Evolutionary conservation across 148 eudicot genomes (phyloP).

Genomic region (Camellia granthamiana): DNA sequence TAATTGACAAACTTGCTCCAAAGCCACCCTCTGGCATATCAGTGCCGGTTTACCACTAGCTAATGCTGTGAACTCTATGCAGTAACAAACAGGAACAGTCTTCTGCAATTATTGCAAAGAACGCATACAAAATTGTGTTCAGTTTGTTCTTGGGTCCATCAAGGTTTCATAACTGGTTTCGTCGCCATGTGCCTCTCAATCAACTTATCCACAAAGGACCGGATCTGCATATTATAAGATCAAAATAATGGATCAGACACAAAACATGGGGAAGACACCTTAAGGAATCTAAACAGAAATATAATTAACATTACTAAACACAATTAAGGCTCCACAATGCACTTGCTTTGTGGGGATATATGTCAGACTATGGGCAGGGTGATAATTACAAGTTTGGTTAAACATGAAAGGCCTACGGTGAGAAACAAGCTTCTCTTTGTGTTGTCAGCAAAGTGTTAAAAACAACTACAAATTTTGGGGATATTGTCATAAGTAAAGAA

Average conservation of each 20-base stretch:
- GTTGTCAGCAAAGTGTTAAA: background rate
- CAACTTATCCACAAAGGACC: conserved; percentile 92
- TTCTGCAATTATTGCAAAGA: background rate
- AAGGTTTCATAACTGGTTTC: conserved; percentile 54
- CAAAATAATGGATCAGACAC: background rate
- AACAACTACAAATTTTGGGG: background rate
- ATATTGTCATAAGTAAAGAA: background rate
- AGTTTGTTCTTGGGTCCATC: conserved; percentile 24
- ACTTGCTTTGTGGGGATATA: background rate
- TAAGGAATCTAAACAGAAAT: conserved; percentile 5
- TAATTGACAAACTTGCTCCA: conserved; percentile 1
- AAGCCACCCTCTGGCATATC: conserved; percentile 12
- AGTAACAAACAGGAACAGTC: conserved; percentile 5
- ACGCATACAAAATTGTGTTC: background rate
- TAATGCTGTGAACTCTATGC: background rate
- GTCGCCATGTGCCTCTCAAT: conserved; percentile 77
- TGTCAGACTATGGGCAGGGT: background rate
- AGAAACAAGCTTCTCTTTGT: background rate
- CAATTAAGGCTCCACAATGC: background rate
- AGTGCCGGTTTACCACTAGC: background rate
- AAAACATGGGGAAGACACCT: background rate
- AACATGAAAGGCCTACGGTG: background rate
- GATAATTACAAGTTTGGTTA: background rate
- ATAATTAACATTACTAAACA: background rate
- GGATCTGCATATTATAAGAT: conserved; percentile 56